phyloP scores from a whole-genome alignment of 192 early-diverging fungal genomes.

The Irineochytrium annulatum region DNA sequence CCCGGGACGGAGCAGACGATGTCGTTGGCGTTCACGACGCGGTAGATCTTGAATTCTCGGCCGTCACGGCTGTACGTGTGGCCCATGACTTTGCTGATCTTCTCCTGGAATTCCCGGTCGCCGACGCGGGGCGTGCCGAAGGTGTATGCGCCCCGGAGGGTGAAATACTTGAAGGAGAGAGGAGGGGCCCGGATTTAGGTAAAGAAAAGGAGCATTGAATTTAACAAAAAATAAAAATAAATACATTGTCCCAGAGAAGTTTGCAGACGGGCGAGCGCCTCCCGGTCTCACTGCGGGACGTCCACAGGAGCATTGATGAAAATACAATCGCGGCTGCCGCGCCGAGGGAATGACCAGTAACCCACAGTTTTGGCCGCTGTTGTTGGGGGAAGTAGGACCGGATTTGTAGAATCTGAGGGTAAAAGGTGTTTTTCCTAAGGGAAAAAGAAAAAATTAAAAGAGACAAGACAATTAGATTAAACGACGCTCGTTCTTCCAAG shows the following conservation, averaged over 20 bases:
- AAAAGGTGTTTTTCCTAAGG: background rate
- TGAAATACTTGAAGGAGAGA: background rate
- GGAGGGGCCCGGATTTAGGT: background rate
- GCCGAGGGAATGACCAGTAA: slow-evolving; percentile 18
- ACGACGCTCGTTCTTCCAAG: no score
- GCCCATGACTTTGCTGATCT: background rate
- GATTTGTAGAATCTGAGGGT: background rate
- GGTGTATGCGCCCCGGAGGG: slow-evolving; percentile 7
- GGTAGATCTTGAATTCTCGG: slow-evolving; percentile 13
- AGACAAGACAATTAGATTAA: no score
- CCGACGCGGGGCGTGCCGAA: slow-evolving; percentile 21
- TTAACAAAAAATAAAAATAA: no score
- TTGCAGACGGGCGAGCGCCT: background rate
- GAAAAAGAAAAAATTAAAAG: no score
- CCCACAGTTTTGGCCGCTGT: slow-evolving; percentile 6
- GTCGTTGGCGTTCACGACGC: slow-evolving; percentile 23
- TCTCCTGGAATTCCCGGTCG: background rate
- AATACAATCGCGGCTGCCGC: slow-evolving; percentile 6
- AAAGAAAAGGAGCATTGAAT: background rate
- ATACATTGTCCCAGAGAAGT: background rate
- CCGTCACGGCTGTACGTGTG: no score
- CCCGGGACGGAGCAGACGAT: slow-evolving; percentile 15
- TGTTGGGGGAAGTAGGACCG: background rate
- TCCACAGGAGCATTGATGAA: background rate
- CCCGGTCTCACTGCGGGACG: background rate